Evolutionary conservation across 2,329 filamentous ascomycete species (phyloP).

Genomic region (Colletotrichum siamense): DNA sequence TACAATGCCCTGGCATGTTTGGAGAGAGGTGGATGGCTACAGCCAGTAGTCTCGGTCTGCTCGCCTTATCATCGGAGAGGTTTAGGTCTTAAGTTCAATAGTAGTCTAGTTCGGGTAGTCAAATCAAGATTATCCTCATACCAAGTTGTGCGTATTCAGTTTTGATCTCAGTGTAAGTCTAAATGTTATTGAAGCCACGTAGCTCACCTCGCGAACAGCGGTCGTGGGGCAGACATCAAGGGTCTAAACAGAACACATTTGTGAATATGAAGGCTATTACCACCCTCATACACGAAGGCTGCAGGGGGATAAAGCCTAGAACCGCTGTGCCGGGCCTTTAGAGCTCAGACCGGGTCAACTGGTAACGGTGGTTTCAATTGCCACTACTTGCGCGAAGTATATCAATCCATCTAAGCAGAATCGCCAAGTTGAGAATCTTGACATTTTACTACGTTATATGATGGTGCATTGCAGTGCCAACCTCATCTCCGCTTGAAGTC

Average conservation of each 20-base stretch:
- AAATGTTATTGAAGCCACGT: not conserved
- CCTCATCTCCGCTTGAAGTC: not conserved
- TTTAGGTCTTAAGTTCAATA: fast-evolving
- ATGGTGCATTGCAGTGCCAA: not conserved
- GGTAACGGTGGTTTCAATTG: not conserved
- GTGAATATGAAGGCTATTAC: not conserved
- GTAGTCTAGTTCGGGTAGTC: not conserved
- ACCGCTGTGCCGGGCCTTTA: not conserved
- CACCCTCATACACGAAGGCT: not conserved
- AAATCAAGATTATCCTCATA: not conserved
- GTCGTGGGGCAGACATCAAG: not conserved
- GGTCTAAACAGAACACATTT: fast-evolving
- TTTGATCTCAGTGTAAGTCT: not conserved
- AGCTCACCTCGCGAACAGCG: not conserved
- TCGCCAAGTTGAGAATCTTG: not conserved
- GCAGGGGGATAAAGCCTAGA: not conserved
- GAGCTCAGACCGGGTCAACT: not conserved
- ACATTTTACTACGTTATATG: not conserved
- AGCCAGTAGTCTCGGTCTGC: not conserved
- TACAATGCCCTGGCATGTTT: not conserved
- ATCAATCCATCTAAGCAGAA: not conserved
- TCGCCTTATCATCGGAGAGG: not conserved
- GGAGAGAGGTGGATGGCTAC: not conserved
- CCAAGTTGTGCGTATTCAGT: fast-evolving
- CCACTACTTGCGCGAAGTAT: not conserved